A percentile compares a stretch with the other conserved stretches of the same genome.
These are phyloP conservation scores for Grosmannia penicillata DNA, from an alignment of 2,329 filamentous ascomycete genomes.

Conservation along the genomic window DNA sequence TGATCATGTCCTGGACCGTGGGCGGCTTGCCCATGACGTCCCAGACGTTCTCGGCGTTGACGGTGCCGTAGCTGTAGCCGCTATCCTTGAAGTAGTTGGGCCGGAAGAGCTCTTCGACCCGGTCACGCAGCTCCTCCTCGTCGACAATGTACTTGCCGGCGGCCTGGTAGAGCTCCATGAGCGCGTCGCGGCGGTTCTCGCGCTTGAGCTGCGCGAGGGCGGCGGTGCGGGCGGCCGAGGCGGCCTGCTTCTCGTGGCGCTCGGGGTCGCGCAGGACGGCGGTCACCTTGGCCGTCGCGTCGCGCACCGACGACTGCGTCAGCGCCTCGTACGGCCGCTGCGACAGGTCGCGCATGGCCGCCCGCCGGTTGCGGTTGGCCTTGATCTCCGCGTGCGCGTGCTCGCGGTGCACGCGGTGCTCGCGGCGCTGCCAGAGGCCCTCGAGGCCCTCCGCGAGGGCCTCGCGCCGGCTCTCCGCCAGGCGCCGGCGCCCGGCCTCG, in stretches of 20 bases:
- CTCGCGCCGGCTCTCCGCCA: constrained; percentile 56
- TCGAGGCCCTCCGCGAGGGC: constrained; percentile 59
- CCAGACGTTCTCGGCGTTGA: constrained; percentile 33
- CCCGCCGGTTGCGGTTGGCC: constrained; percentile 29
- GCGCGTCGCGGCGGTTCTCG: constrained; percentile 48
- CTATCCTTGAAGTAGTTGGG: constrained; percentile 37
- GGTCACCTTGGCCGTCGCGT: constrained; percentile 31
- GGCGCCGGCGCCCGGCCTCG: constrained; percentile 51
- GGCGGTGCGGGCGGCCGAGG: constrained; percentile 23
- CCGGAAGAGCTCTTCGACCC: constrained; percentile 64
- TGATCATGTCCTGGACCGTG: constrained; percentile 29
- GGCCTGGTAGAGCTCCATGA: constrained; percentile 84
- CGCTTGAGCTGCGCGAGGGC: constrained; percentile 34
- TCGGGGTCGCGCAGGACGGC: constrained; percentile 45
- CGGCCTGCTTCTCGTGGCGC: constrained; percentile 39
- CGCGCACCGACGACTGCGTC: constrained; percentile 52
- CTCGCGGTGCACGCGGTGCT: constrained; percentile 19
- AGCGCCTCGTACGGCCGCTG: constrained; percentile 56
- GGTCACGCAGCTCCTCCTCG: constrained; percentile 58
- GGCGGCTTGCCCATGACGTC: constrained; percentile 30
- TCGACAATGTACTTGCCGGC: constrained; percentile 76
- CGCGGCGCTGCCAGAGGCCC: constrained; percentile 54
- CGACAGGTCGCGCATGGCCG: constrained; percentile 43
- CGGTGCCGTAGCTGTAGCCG: constrained; percentile 18
- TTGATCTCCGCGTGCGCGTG: constrained; percentile 20